Base-by-base conservation (phyloP, 148 eudicot species). In the Rhododendron vialii region DNA sequence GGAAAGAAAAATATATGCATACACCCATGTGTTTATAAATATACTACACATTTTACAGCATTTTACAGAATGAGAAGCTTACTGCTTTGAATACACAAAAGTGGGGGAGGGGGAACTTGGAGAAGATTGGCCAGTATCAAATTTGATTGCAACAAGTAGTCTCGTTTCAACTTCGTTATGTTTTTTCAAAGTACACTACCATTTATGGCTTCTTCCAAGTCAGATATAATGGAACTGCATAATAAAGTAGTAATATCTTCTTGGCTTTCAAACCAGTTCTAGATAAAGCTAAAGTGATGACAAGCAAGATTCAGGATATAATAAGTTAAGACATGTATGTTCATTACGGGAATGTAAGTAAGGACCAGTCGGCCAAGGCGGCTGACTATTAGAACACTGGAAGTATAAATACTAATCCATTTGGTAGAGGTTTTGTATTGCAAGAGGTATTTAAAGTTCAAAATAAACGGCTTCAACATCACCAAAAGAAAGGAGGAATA, bases 151-250 rank as follows among this genome's bases (percentile, higher is more conserved):
- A 9, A 79, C 10, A 50, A 48, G 18, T 79, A 67, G 73, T 50
- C 28, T 79, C 13, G 15, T 24, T 28, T 41, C 47, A 48, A 50
- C 53, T 26, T 78, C 5, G 8, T 48, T 24, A 24, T 10, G n/a
- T 76, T 41, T 20, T 38, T 35, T 75, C 18, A 11, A 77, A 24
- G 50, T 26, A 78, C 14, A 77, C 22, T 5, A 45, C 80, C n/a
- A 43, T 77, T 7, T 41, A 77, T 77, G 80, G 80, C 80, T 43
- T 41, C 80, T 20, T 45, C 81, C 81, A 78, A 78, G 81, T 78
- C 81, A 78, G 81, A 24, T 45, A 43, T 12, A n/a, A 45, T 24
- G 7, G 7, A 45, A 24, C 53, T 22, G 38, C 12, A 78, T 22
- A 79, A 28, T 36, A 30, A 80, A 48, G 63, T 22, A 15, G 51